Percentiles rank a stretch among this genome's conserved stretches.
Conservation (phyloP, 352 stramenopile species). For the Phytopythium aichiense region DNA sequence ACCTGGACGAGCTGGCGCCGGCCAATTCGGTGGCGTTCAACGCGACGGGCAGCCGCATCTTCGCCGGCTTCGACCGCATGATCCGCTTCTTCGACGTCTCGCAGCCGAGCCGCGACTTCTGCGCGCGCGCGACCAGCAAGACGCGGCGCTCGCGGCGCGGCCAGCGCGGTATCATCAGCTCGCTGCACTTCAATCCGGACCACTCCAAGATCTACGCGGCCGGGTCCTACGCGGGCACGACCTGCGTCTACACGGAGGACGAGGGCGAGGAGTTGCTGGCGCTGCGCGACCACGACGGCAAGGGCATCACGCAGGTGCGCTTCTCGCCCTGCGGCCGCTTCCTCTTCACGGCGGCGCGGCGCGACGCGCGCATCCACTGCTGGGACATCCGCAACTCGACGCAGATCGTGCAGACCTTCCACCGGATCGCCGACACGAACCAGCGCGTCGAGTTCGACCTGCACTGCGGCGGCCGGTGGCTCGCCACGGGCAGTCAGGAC, state of each 20-base stretch:
- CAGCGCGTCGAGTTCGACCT: constrained; percentile 78
- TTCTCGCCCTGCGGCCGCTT: constrained; percentile 76
- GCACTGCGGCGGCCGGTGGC: constrained; percentile 49
- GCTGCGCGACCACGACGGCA: constrained; percentile 65
- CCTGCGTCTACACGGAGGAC: constrained; percentile 85
- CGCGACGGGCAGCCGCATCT: constrained; percentile 72
- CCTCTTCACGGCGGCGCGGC: constrained; percentile 70
- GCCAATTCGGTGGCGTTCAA: constrained; percentile 83
- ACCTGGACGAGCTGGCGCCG: constrained; percentile 82
- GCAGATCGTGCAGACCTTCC: constrained; percentile 59
- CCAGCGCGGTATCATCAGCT: constrained; percentile 74
- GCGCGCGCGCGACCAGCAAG: constrained; percentile 45
- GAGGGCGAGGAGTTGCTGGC: constrained; percentile 53
- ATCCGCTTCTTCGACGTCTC: constrained; percentile 81
- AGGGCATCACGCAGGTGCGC: constrained; percentile 74
- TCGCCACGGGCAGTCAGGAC: constrained; percentile 57
- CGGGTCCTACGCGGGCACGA: constrained; percentile 78
- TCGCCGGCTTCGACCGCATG: constrained; percentile 81
- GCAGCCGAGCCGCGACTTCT: constrained; percentile 59
- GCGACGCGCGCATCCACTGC: constrained; percentile 69
- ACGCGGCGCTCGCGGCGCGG: constrained; percentile 62
- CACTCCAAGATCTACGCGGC: constrained; percentile 85
- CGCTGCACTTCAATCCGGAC: constrained; percentile 77
- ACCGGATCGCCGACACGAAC: constrained; percentile 61
- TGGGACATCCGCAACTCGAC: constrained; percentile 83